Evolutionary conservation across 768 basidiomycete species (phyloP), one percentile per base, ranked within the genome.

Genomic region (Harrya chromipes): DNA sequence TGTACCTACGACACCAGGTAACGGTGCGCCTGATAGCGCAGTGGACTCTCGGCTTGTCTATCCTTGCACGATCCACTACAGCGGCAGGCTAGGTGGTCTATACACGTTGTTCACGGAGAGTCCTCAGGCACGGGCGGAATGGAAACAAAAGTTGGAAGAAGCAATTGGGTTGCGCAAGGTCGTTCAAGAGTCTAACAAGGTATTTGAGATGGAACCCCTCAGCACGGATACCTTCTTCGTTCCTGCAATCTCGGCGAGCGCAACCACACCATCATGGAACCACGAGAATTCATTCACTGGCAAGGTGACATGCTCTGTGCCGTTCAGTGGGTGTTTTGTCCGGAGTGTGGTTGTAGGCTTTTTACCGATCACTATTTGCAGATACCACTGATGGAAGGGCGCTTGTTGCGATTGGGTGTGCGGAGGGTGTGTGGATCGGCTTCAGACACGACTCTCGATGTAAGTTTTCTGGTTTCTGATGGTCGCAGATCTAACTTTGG

Each of bases 351-450:
- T 14, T 23, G 13, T 44, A 10, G n/a, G 40, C 7, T 50, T 12
- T 55, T 39, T 45, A 35, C 45, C 55, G 52, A 62, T 41, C 10
- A 27, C 13, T 43, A 26, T 46, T 29, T 58, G 6, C 51, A 95
- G 90, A 80, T 53, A 93, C 90, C 6, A 74, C 84, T 6, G 93
- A 97, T 63, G 85, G 87, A 6, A 82, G 92, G 21, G 83, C 83
- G 12, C 76, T 99, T 13, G 88, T 97, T 35, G 92, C 94, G 0
- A 85, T 97, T 58, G 97, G 94, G 8, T 97, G 94, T 65, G 86
- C 88, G 0, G 93, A 97, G 62, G 97, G 97, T 26, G 89, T 97
- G 19, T 97, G 91, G 89, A 94, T 97, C 50, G 94, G 94, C 0
- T 85, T 94, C 67, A 80, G 90, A 35, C 88, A 91, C 55, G 89